These are phyloP conservation scores for Penicillium sp. DNA, from an alignment of 2,329 filamentous ascomycete genomes.

Conservation along the genomic window DNA sequence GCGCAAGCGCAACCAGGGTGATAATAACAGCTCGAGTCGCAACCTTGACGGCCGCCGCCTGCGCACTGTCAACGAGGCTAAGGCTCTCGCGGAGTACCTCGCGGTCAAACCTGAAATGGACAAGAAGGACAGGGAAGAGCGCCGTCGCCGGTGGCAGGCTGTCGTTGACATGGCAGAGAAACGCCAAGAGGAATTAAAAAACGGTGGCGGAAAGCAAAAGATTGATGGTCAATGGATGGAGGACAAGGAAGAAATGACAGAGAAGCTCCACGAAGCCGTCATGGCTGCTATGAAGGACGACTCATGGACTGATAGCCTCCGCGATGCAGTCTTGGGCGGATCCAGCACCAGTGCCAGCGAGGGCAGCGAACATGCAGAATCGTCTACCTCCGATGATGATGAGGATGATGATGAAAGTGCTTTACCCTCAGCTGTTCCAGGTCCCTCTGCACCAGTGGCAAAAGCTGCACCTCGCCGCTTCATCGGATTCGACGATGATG, in stretches of 20 bases:
- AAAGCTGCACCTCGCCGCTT: constrained; percentile 37
- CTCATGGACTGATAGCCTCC: constrained; percentile 44
- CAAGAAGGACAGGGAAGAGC: constrained; percentile 82
- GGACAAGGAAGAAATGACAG: constrained; percentile 83
- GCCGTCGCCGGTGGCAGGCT: constrained; percentile 77
- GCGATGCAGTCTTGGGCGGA: constrained; percentile 34
- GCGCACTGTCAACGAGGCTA: constrained; percentile 91
- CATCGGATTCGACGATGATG: constrained; percentile 50
- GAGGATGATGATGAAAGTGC: constrained; percentile 41
- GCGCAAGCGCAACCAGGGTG: constrained; percentile 78
- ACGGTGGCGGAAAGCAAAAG: constrained; percentile 63
- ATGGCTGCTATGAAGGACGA: constrained; percentile 68
- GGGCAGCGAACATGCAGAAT: constrained; percentile 32
- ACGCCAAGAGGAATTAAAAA: constrained; percentile 77
- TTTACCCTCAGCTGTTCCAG: constrained; percentile 17
- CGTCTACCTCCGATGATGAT: constrained; percentile 34
- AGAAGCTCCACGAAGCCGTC: constrained; percentile 77
- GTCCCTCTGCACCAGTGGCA: constrained; percentile 24
- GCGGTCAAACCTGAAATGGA: constrained; percentile 98
- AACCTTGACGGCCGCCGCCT: constrained; percentile 89
- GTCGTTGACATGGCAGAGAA: constrained; percentile 82
- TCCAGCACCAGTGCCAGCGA: constrained; percentile 42
- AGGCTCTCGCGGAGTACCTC: constrained; percentile 89
- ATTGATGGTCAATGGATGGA: constrained; percentile 93
- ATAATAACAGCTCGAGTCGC: constrained; percentile 84